Evolutionary conservation across 768 basidiomycete species (phyloP).

Genomic region (Asterophora lycoperdoides): DNA sequence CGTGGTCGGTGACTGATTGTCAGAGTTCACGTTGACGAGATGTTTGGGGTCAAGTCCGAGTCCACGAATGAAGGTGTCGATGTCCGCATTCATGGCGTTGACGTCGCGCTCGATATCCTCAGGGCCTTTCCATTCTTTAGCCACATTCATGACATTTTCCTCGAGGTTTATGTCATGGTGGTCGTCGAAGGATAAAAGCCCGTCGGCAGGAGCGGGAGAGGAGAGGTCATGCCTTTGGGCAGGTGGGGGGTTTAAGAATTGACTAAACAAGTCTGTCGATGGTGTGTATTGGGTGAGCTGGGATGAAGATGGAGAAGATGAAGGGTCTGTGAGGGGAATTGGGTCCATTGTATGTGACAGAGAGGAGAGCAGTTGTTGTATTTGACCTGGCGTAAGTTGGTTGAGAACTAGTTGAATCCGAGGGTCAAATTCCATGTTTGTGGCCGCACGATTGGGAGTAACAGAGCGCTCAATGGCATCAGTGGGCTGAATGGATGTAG

Average conservation of each 20-base stretch:
- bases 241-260: conserved; percentile 15
- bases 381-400: conserved; percentile 50
- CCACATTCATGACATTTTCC: conserved; percentile 4
- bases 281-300: conserved; percentile 34
- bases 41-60: conserved; percentile 29
- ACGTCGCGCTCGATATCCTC: conserved; percentile 71
- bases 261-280: conserved; percentile 29
- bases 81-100: conserved; percentile 59
- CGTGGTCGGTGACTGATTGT: conserved; percentile 5
- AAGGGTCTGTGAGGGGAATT: conserved; percentile 14
- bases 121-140: conserved; percentile 46
- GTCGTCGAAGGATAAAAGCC: conserved; percentile 30
- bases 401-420: conserved; percentile 49
- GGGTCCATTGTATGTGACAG: conserved; percentile 35
- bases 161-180: conserved; percentile 5
- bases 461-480: conserved; percentile 21
- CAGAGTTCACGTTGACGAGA: not conserved
- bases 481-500: not conserved
- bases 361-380: conserved; percentile 53
- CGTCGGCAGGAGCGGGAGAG: conserved; percentile 19
- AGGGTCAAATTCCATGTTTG: conserved; percentile 34
- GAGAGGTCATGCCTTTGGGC: conserved; percentile 8
- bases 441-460: conserved; percentile 21
- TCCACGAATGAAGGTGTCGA: conserved; percentile 68
- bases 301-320: conserved; percentile 9